Evolutionary conservation across 2,329 filamentous ascomycete species (phyloP).

Genomic region (Alternaria tenuissima): DNA sequence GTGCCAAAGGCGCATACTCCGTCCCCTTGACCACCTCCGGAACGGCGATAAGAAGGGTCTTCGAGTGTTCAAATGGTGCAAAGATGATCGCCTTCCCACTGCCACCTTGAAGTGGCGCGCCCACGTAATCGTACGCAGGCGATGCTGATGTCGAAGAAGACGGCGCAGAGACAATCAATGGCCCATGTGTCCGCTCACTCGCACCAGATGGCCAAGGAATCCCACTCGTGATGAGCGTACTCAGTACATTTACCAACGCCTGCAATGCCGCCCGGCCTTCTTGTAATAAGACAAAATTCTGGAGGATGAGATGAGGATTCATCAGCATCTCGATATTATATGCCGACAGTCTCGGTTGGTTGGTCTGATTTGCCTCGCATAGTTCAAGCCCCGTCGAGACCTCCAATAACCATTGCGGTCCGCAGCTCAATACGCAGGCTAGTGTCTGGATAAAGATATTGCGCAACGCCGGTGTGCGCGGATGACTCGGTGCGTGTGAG

Average conservation of each 20-base stretch:
- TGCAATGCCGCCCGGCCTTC: constrained; percentile 31
- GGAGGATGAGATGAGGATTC: constrained; percentile 46
- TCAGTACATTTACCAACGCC: constrained; percentile 30
- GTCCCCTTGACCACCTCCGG: constrained; percentile 36
- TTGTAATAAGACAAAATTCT: constrained; percentile 46
- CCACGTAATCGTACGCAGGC: not conserved
- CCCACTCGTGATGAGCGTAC: constrained; percentile 36
- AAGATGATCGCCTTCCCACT: constrained; percentile 44
- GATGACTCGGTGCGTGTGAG: constrained; percentile 39
- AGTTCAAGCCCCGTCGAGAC: constrained; percentile 43
- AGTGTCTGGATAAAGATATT: constrained; percentile 55
- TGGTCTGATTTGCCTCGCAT: constrained; percentile 23
- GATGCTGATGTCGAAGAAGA: constrained; percentile 14
- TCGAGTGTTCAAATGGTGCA: constrained; percentile 44
- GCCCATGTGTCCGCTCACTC: constrained; percentile 42
- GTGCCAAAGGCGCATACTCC: constrained; percentile 30
- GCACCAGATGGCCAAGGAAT: constrained; percentile 45
- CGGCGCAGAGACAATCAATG: constrained; percentile 36
- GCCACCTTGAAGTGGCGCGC: not conserved
- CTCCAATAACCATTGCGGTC: constrained; percentile 51
- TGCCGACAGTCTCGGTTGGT: constrained; percentile 16
- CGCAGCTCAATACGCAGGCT: constrained; percentile 52
- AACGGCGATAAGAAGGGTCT: constrained; percentile 42
- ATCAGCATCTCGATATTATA: constrained; percentile 37
- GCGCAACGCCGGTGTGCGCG: constrained; percentile 49